Conservation (phyloP, 2,329 filamentous ascomycete species). For the Coccinonectria pachysandricola region DNA sequence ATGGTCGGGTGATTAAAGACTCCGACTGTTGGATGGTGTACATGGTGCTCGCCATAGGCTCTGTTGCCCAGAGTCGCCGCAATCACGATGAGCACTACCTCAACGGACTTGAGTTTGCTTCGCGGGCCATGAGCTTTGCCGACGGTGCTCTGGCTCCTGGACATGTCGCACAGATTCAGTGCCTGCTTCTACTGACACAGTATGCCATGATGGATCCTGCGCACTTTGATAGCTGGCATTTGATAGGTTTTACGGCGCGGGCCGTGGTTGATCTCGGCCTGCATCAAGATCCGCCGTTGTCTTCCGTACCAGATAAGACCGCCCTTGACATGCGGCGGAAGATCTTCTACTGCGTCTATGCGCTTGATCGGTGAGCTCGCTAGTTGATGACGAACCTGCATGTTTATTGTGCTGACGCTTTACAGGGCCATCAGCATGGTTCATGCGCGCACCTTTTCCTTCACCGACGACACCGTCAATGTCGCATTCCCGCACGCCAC, state of each 20-base stretch:
- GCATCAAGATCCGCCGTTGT: slow-evolving; percentile 78
- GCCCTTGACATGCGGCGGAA: slow-evolving; percentile 68
- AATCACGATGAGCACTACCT: slow-evolving; percentile 54
- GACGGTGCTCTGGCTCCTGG: slow-evolving; percentile 80
- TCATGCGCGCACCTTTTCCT: slow-evolving; percentile 79
- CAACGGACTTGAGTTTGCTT: slow-evolving; percentile 45
- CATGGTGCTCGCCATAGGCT: slow-evolving; percentile 80
- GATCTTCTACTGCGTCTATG: slow-evolving; percentile 86
- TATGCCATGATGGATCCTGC: slow-evolving; percentile 85
- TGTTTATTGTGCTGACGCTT: slow-evolving; percentile 11
- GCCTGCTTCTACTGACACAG: slow-evolving; percentile 73
- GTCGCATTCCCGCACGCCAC: slow-evolving; percentile 60
- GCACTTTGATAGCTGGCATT: slow-evolving; percentile 88
- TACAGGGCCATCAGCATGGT: slow-evolving; percentile 76
- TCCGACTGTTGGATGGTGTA: slow-evolving; percentile 80
- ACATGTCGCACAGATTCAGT: slow-evolving; percentile 76
- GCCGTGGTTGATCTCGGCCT: slow-evolving; percentile 83
- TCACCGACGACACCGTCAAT: slow-evolving; percentile 78
- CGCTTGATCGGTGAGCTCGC: slow-evolving; percentile 64
- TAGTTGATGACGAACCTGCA: too few species aligned
- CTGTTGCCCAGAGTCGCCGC: slow-evolving; percentile 60
- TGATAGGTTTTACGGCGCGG: slow-evolving; percentile 82
- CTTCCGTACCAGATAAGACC: slow-evolving; percentile 55
- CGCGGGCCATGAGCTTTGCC: slow-evolving; percentile 61
- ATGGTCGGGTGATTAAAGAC: slow-evolving; percentile 49